A percentile compares a stretch with the other conserved stretches of the same genome.
Evolutionary conservation across 2,329 filamentous ascomycete genomes (phyloP).

Genomic region (Sarocladiaceae sp.): DNA sequence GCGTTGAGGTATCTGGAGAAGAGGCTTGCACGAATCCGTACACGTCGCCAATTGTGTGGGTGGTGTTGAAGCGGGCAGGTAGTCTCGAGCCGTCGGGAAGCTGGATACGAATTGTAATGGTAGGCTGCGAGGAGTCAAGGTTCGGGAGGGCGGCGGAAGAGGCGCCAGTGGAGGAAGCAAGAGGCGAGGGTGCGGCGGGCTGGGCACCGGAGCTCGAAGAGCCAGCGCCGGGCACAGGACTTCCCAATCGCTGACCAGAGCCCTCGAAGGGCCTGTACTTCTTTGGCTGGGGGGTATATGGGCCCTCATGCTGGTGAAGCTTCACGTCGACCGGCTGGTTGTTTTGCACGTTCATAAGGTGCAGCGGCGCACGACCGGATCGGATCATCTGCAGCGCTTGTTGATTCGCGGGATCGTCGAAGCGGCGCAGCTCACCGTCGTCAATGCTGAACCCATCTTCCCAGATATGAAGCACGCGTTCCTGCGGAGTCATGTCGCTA

Average conservation of each 20-base stretch:
- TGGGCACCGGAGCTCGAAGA: constrained; percentile 12
- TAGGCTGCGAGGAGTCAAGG: constrained; percentile 62
- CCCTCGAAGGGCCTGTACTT: constrained; percentile 72
- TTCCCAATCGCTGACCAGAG: constrained; percentile 66
- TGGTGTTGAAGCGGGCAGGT: constrained; percentile 75
- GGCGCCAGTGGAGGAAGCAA: constrained; percentile 25
- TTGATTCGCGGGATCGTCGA: constrained; percentile 71
- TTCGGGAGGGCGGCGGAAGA: constrained; percentile 22
- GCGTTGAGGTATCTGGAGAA: constrained; percentile 46
- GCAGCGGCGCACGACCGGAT: constrained; percentile 66
- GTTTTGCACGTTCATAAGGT: constrained; percentile 69
- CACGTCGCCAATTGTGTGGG: constrained; percentile 69
- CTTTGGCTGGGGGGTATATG: constrained; percentile 64
- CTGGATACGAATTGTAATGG: constrained; percentile 66
- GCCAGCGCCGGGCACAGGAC: constrained; percentile 61
- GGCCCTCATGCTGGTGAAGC: constrained; percentile 67
- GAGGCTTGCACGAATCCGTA: constrained; percentile 68
- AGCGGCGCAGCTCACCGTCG: constrained; percentile 70
- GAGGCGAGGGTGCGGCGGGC: constrained; percentile 22
- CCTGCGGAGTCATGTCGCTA: constrained; percentile 36
- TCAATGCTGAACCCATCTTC: constrained; percentile 80
- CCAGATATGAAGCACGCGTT: constrained; percentile 73
- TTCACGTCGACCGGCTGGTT: constrained; percentile 76
- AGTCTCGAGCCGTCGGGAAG: constrained; percentile 71
- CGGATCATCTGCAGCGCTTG: constrained; percentile 70